Conservation (phyloP, 202 grass and related monocot species). For the Bolboschoenoplectus hybrid region DNA sequence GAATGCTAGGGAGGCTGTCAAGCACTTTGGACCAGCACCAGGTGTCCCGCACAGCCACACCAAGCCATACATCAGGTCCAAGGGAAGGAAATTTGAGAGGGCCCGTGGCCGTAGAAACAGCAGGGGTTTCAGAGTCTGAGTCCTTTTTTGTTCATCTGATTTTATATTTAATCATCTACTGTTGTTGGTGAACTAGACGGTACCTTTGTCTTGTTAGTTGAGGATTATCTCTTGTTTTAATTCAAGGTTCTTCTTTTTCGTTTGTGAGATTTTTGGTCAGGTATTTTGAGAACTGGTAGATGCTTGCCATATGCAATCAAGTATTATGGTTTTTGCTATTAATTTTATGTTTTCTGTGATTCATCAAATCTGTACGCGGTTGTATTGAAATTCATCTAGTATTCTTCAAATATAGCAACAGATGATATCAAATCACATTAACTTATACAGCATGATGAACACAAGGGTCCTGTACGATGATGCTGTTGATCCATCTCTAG, state of each 20-base stretch:
- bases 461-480: too few species aligned
- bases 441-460: too few species aligned
- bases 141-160: not conserved
- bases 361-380: not conserved
- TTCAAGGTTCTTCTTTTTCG: constrained; percentile 8
- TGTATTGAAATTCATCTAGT: not conserved
- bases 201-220: constrained; percentile 26
- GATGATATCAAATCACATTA: not conserved
- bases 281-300: constrained; percentile 8
- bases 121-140: constrained; percentile 75
- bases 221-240: constrained; percentile 21
- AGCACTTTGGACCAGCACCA: constrained; percentile 73
- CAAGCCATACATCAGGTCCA: constrained; percentile 71
- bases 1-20: constrained; percentile 84
- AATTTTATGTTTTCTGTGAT: not conserved
- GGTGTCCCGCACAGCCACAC: constrained; percentile 89
- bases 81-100: constrained; percentile 94
- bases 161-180: constrained; percentile 39
- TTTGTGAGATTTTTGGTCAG: constrained; percentile 29
- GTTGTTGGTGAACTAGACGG: constrained; percentile 14
- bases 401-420: not conserved
- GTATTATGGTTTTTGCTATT: constrained; percentile 29
- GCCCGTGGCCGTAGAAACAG: constrained; percentile 83
- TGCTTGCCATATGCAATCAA: constrained; percentile 33
- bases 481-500: not conserved